A percentile compares a stretch with the other conserved stretches of the same genome.
Evolutionary conservation across 257 asterid genomes (phyloP).

Genomic region (Solanum arcanum): DNA sequence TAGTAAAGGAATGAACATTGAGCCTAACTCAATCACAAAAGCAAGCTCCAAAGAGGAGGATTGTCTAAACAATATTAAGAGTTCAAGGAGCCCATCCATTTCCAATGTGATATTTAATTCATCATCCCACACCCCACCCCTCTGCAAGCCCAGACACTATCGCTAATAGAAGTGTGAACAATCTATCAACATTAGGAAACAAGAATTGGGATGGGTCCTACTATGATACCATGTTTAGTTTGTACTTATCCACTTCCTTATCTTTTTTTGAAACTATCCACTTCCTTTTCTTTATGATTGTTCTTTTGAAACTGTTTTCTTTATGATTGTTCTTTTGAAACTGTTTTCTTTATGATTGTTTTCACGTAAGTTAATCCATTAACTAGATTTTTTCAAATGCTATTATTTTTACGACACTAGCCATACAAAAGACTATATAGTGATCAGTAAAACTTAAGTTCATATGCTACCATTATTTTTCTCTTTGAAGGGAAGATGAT

Average conservation of each 20-base stretch:
- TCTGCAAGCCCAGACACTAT: not conserved
- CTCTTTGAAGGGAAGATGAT: not conserved
- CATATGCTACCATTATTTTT: not conserved
- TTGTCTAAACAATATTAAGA: not conserved
- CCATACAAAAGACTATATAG: not conserved
- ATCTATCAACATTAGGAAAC: not conserved
- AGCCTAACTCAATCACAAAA: not conserved
- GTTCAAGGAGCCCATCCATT: not conserved
- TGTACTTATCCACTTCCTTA: not conserved
- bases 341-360: not conserved
- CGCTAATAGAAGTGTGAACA: not conserved
- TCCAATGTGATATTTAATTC: not conserved
- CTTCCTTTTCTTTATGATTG: not conserved
- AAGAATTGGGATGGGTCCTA: not conserved
- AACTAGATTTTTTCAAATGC: not conserved
- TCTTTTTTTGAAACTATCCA: not conserved
- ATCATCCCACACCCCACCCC: not conserved
- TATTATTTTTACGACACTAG: not conserved
- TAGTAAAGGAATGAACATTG: not conserved
- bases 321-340: not conserved
- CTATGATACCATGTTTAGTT: not conserved
- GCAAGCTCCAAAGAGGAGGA: not conserved
- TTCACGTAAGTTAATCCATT: not conserved
- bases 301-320: not conserved
- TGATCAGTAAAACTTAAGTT: not conserved